Base-by-base conservation (phyloP, 352 stramenopile species). In the Pythium myriotylum region DNA sequence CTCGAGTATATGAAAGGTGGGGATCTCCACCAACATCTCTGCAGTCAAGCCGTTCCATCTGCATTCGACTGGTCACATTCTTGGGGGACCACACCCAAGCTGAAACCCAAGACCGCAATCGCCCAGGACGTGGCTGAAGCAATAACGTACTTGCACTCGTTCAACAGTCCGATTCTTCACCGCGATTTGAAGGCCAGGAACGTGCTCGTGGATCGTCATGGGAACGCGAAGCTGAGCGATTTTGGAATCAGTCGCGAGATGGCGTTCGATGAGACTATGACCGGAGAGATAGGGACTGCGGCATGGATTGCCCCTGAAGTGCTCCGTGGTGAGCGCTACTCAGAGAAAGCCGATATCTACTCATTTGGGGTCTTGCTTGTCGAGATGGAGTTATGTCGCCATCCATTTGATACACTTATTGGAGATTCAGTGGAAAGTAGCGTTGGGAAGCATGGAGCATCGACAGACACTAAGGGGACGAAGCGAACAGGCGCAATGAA, bases 1-100 rank as follows among this genome's bases (percentile, higher is more conserved):
- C 67, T 49, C 29, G 72, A 79, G 52, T 79, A 54, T 59, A 74
- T 76, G 68, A 41, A 40, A 8, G 61, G 65, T 10, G 72, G 72
- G 2, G 53, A 60, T 35, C 42, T 60, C 26, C 17, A 51, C 9
- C 37, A n/a, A 10, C 16, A 33, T 24, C 40, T 59, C 10, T 41
- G 19, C 9, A 10, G 4, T 9, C 52, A 41, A 10, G 10, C 29
- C 13, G 16, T 20, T 9, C 13, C 17, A 20, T 6, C 13, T 20
- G 7, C 4, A 27, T 5, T 24, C 1, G 17, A 24, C 0, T 19
- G 33, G 3, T 16, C 2, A 1, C 41, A 52, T 9, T 59, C 58
- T 43, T 61, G 67, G 22, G 52, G 32, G 7, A 6, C 40, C 20
- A 47, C 32, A 0, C 0, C 7, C 1, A 13, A 23, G 1, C 43